Percentiles rank a stretch among this genome's conserved stretches.
phyloP scores from a whole-genome alignment of 2,329 filamentous ascomycete genomes.

The Fusarium coffeatum region DNA sequence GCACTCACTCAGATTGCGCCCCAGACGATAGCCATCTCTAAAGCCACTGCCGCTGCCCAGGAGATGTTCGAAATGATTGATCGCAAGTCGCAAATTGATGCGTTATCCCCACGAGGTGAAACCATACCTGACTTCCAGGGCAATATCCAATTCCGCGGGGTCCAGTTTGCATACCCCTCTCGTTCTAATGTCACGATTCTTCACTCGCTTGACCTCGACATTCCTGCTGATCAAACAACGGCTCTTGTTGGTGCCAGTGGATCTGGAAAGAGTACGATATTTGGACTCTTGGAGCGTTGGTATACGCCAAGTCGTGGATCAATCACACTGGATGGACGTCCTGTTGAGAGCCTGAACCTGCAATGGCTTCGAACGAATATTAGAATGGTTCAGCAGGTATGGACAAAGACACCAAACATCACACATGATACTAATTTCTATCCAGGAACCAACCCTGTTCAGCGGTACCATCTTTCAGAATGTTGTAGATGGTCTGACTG shows the following conservation, averaged over 20 bases:
- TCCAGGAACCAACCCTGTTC: conserved; percentile 65
- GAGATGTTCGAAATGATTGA: conserved; percentile 63
- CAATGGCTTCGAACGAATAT: conserved; percentile 66
- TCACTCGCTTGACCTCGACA: conserved; percentile 55
- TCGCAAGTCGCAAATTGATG: conserved; percentile 57
- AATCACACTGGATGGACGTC: conserved; percentile 58
- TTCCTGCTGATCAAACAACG: conserved; percentile 61
- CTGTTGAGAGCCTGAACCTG: conserved; percentile 58
- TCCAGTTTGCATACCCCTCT: conserved; percentile 68
- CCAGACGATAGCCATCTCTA: conserved; percentile 58
- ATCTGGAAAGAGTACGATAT: conserved; percentile 68
- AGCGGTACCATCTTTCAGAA: conserved; percentile 66
- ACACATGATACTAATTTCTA: neutral
- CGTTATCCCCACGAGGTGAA: conserved; percentile 53
- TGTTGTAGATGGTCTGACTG: conserved; percentile 59
- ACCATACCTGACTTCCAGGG: conserved; percentile 50
- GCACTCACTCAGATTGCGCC: conserved; percentile 61
- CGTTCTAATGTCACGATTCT: conserved; percentile 63
- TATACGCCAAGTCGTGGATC: conserved; percentile 62
- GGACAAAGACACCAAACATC: neutral
- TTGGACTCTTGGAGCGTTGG: conserved; percentile 69
- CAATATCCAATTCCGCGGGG: conserved; percentile 60
- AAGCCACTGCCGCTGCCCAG: conserved; percentile 59
- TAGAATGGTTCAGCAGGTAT: conserved; percentile 61
- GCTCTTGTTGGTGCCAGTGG: conserved; percentile 69